Base-by-base conservation (phyloP, 1,139 yeast genomes). In the Nematodospora anomalae region DNA sequence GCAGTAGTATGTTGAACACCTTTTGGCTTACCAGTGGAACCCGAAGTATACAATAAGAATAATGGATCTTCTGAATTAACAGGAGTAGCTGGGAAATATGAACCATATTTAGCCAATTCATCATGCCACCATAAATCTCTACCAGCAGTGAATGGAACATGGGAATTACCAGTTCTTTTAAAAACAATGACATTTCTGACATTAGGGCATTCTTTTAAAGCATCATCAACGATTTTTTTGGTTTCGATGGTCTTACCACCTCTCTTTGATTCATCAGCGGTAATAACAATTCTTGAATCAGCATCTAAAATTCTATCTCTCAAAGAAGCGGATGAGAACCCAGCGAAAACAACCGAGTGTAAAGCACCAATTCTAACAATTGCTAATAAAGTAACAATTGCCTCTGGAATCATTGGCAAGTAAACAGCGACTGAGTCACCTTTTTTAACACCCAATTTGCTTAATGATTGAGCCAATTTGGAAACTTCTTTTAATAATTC, bases 361-460 rank as follows among this genome's bases (percentile, higher is more conserved):
- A 84, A 68, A 3, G 94, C 95, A 45, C 95, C 94, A 45, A 85
- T 72, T 63, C 95, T 74, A 15, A 74, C 72, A 57, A 84, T 82
- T 16, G 94, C 92, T 62, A 85, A 65, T 46, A 85, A 63, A 1
- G 94, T 76, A 29, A 83, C 73, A 44, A 85, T 52, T 2, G 92
- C 90, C 62, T 84, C 89, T 20, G 94, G 92, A 45, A 83, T 81
- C 95, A 85, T 85, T 47, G 94, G 95, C 59, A 85, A 70, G 59
- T 85, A 85, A 33, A 85, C 90, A 3, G 94, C 94, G 30, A 85
- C 92, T 5, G 90, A 80, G 55, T 85, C 94, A 45, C 92, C 92
- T 62, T 84, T 84, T 52, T 74, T 73, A 44, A 84, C 90, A 42
- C 90, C 90, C 54, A 80, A 62, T 47, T 68, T 69, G 46, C 69